Percentiles rank a stretch among this genome's conserved stretches.
These are phyloP conservation scores for Aspergillus intermedius DNA, from an alignment of 2,329 filamentous ascomycete species.

Conservation along the genomic window DNA sequence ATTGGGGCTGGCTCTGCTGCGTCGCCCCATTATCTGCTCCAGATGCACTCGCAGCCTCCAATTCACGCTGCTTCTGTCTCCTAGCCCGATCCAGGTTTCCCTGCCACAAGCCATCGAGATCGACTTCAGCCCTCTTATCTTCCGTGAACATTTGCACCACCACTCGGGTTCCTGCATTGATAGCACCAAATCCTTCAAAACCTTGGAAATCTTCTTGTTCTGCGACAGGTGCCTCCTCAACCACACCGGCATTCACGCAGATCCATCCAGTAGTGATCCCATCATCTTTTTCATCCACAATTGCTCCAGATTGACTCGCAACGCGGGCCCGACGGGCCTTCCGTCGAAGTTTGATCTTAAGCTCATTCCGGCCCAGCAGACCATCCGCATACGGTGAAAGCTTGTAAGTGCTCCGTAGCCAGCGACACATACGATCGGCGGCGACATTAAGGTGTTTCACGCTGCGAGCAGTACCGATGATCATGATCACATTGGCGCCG, in stretches of 20 bases:
- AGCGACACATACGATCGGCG: constrained; percentile 81
- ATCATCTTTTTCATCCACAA: constrained; percentile 60
- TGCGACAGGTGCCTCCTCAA: constrained; percentile 46
- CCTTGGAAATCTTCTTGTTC: constrained; percentile 18
- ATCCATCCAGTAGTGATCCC: constrained; percentile 93
- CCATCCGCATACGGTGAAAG: constrained; percentile 77
- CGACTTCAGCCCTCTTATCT: constrained; percentile 60
- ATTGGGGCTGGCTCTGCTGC: too few relatives aligned
- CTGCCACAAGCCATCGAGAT: constrained; percentile 60
- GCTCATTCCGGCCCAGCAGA: constrained; percentile 78
- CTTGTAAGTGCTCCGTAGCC: constrained; percentile 67
- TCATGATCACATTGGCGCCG: constrained; percentile 83
- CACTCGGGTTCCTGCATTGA: constrained; percentile 52
- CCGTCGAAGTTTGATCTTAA: constrained; percentile 78
- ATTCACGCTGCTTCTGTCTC: constrained; percentile 31
- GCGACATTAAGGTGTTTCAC: constrained; percentile 90
- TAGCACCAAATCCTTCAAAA: constrained; percentile 70
- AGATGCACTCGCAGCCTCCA: constrained; percentile 17
- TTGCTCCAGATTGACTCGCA: constrained; percentile 62
- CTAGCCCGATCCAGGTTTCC: constrained; percentile 38
- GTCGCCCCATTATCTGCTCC: constrained; percentile 16
- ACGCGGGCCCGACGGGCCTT: constrained; percentile 76
- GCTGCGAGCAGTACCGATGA: constrained; percentile 83
- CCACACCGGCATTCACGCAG: constrained; percentile 77
- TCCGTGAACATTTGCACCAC: constrained; percentile 68